Base-by-base conservation (phyloP, 2,329 filamentous ascomycete species). In the Penicillium sp. region DNA sequence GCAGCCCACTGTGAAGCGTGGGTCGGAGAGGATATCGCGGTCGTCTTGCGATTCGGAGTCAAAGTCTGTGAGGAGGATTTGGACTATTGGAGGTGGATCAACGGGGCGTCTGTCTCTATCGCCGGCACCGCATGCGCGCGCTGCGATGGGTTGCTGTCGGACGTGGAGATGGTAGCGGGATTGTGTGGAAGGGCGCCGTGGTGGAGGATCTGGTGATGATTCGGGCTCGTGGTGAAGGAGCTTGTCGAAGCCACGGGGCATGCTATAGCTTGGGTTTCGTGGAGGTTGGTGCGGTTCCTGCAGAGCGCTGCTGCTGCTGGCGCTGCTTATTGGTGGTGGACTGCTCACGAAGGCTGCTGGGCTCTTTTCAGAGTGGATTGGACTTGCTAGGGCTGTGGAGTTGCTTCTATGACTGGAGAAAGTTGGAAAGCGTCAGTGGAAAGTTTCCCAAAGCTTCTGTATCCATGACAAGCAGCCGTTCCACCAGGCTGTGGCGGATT, bases 41-140 rank as follows among this genome's bases (percentile, higher is more conserved):
- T 82, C 78, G 10, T 71, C 67, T 35, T 72, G 55, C 2, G 72
- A 76, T 2, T 64, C 60, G 2, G 76, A 67, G 58, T 81, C 73
- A 56, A 79, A 82, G 57, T 81, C 76, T 33, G 69, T 70, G 16
- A 81, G 68, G 36, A 80, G 72, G 54, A 81, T 70, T 59, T 81
- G 79, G 19, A 82, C 64, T 43, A 82, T 79, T 18, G 79, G 78
- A 19, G 79, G 77, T 16, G 79, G 79, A 59, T 81, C 79, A 33
- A 82, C 73, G 4, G 78, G 73, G 47, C 78, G 77, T 52, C 79
- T 73, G 56, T 80, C 79, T 60, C 78, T 73, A 54, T 81, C 78
- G 37, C 78, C 78, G 36, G 78, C 76, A 16, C 78, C 78, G 64
- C 77, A 79, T 35, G 79, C 78, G 58, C 79, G 74, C 43, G 78